Evolutionary conservation across 305 asterid genomes (phyloP).

Genomic region (Solanum hybrid): DNA sequence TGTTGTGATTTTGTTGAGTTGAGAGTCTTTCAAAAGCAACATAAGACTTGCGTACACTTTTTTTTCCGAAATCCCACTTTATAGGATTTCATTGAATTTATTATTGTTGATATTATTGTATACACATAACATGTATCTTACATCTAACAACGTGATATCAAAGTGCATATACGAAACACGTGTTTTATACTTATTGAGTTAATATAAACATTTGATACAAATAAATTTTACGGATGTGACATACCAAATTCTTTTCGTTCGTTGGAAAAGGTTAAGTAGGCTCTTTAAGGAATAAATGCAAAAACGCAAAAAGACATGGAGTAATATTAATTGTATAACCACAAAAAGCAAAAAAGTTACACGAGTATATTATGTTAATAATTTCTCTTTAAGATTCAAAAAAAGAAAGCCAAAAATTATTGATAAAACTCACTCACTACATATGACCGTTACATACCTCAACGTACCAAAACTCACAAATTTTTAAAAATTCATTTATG

Average conservation of each 20-base stretch:
- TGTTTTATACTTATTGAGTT: not conserved
- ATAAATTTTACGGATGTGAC: no score
- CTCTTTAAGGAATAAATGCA: not conserved
- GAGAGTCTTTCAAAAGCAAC: no score
- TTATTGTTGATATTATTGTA: no score
- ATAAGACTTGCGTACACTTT: no score
- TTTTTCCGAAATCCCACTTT: no score
- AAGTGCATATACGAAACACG: no score
- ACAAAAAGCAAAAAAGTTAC: not conserved
- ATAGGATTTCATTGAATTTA: no score
- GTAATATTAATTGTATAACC: not conserved
- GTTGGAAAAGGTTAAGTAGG: not conserved
- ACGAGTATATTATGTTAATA: not conserved
- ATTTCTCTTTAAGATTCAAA: not conserved
- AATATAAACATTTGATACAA: fast-evolving
- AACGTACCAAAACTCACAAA: slow-evolving; percentile 15
- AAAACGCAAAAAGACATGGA: not conserved
- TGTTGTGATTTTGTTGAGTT: no score
- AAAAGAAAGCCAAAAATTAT: not conserved
- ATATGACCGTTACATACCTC: slow-evolving; percentile 16
- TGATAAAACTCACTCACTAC: not conserved
- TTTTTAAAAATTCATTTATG: not conserved
- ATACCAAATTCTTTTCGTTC: not conserved
- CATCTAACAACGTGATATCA: not conserved
- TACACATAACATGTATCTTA: no score